Evolutionary conservation across 768 basidiomycete species (phyloP).

Genomic region (Collybiopsis confluens): DNA sequence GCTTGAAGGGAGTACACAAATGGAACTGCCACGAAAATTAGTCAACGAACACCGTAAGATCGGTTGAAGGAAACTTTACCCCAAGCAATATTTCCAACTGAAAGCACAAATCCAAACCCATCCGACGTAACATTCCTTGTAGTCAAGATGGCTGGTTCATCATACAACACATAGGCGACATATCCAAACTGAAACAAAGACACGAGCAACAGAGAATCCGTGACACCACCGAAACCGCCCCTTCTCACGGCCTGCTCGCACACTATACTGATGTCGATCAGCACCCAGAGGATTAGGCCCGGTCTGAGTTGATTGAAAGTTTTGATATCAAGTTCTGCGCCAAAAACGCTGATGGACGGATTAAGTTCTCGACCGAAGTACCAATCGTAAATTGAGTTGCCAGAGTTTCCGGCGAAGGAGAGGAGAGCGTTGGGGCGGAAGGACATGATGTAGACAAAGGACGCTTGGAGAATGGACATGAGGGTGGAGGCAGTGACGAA

Average conservation of each 20-base stretch:
- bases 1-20: too few species aligned
- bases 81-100: conserved; percentile 89
- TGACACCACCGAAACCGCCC: conserved; percentile 56
- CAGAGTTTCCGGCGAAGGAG: conserved; percentile 92
- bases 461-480: conserved; percentile 76
- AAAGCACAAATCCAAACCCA: conserved; percentile 98
- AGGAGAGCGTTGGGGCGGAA: conserved; percentile 69
- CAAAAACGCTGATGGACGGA: conserved; percentile 59
- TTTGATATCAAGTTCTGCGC: conserved; percentile 49
- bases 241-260: conserved; percentile 86
- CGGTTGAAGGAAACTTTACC: conserved; percentile 20
- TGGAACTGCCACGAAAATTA: conserved; percentile 27
- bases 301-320: conserved; percentile 86
- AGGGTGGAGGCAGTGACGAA: conserved; percentile 83
- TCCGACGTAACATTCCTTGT: conserved; percentile 98
- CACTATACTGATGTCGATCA: conserved; percentile 86
- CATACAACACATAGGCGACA: conserved; percentile 83
- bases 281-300: conserved; percentile 89
- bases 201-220: conserved; percentile 92
- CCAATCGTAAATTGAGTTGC: conserved; percentile 88
- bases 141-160: conserved; percentile 89
- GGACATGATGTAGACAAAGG: conserved; percentile 65
- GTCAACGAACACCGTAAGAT: not conserved
- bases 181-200: conserved; percentile 84
- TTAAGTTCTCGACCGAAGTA: conserved; percentile 93